Conservation (phyloP, 768 basidiomycete genomes). For the Leucocoprinus sp. region DNA sequence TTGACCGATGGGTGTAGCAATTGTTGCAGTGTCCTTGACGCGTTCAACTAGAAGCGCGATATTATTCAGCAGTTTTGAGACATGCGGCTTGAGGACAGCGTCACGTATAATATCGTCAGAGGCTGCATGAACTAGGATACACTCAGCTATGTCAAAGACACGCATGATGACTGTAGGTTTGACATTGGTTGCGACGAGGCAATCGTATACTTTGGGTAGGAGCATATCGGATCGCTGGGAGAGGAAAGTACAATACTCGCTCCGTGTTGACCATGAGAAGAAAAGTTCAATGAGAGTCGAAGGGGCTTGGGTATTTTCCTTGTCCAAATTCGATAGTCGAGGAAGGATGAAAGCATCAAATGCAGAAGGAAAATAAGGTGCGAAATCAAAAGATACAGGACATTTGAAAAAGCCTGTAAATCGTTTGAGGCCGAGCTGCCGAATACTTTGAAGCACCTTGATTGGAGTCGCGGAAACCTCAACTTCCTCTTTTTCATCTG, state of each 20-base stretch:
- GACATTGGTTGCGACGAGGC: constrained; percentile 74
- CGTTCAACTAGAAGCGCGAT: constrained; percentile 62
- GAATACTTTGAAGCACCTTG: constrained; percentile 50
- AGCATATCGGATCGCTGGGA: constrained; percentile 60
- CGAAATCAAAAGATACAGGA: constrained; percentile 67
- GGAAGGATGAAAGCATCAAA: constrained; percentile 76
- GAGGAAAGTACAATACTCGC: constrained; percentile 52
- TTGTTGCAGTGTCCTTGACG: constrained; percentile 38
- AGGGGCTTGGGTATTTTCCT: constrained; percentile 88
- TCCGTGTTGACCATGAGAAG: constrained; percentile 60
- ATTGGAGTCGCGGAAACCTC: constrained; percentile 23
- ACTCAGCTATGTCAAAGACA: constrained; percentile 81
- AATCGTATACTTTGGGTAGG: constrained; percentile 74
- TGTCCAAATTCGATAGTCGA: constrained; percentile 62
- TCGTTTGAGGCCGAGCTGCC: constrained; percentile 81
- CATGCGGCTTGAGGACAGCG: constrained; percentile 57
- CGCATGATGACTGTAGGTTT: constrained; percentile 76
- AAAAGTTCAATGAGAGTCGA: constrained; percentile 85
- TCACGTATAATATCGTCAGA: constrained; percentile 43
- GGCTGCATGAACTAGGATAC: constrained; percentile 47
- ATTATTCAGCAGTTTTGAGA: constrained; percentile 62
- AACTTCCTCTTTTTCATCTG: constrained; percentile 22
- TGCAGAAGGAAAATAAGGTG: constrained; percentile 54
- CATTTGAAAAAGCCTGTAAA: constrained; percentile 82
- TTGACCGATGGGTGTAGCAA: constrained; percentile 62